phyloP scores from a whole-genome alignment of 768 basidiomycete species.

The Amanita rubescens region DNA sequence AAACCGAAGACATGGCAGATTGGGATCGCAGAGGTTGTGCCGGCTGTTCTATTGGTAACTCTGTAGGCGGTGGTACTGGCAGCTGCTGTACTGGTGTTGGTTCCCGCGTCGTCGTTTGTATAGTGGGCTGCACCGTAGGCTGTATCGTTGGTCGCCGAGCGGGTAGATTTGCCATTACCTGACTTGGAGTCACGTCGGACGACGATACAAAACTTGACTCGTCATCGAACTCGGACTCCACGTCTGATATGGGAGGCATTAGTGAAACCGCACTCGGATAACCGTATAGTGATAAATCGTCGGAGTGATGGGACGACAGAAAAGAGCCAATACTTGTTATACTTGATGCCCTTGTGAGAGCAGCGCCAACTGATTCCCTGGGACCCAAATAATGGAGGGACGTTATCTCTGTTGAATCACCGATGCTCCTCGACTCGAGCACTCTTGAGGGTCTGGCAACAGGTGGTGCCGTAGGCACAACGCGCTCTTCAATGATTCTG shows the following conservation, averaged over 20 bases:
- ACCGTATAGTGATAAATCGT: slow-evolving; percentile 46
- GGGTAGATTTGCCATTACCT: not conserved
- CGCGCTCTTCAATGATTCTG: slow-evolving; percentile 5
- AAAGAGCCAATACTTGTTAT: slow-evolving; percentile 36
- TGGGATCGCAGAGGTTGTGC: not conserved
- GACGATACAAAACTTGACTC: slow-evolving; percentile 12
- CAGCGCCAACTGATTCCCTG: slow-evolving; percentile 5
- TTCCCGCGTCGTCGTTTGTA: not conserved
- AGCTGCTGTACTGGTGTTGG: not conserved
- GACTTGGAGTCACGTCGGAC: slow-evolving; percentile 15
- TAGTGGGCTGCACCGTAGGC: not conserved
- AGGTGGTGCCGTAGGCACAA: not conserved
- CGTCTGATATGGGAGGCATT: slow-evolving; percentile 2
- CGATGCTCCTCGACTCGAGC: slow-evolving; percentile 4
- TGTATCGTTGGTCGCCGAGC: slow-evolving; percentile 7
- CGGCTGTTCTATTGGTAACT: not conserved
- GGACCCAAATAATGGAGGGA: not conserved
- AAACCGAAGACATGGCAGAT: slow-evolving; percentile 5
- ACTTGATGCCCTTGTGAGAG: slow-evolving; percentile 31
- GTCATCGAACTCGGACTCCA: slow-evolving; percentile 13
- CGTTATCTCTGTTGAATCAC: slow-evolving; percentile 2
- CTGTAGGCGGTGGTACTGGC: slow-evolving; percentile 4
- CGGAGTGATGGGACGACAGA: slow-evolving; percentile 63
- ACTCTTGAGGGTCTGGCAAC: not conserved
- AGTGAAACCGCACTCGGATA: not conserved